phyloP scores from a whole-genome alignment of 2,329 filamentous ascomycete species.

The Sporothrix pallida region DNA sequence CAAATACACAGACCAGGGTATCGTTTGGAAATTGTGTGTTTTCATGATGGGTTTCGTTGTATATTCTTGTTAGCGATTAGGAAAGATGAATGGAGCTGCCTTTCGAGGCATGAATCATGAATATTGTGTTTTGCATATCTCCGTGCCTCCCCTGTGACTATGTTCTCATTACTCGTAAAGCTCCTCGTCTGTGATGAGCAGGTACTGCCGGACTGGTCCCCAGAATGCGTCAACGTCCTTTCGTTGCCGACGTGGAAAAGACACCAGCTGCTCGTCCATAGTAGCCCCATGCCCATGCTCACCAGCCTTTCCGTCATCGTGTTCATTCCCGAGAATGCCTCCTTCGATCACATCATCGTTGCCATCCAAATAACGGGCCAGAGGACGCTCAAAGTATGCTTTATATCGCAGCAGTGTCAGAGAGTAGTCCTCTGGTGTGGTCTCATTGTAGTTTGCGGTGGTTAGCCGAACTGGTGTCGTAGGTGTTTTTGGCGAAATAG shows the following conservation, averaged over 20 bases:
- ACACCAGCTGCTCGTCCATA: neutral
- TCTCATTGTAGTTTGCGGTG: neutral
- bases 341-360: neutral
- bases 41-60: conserved; percentile 5
- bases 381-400: conserved; percentile 17
- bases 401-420: conserved; percentile 21
- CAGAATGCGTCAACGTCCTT: conserved; percentile 28
- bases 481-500: neutral
- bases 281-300: too few species aligned
- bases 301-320: neutral
- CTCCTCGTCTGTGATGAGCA: conserved; percentile 32
- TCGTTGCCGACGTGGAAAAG: neutral
- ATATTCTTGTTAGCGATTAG: conserved; percentile 29
- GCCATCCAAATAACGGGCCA: conserved; percentile 3
- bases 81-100: conserved; percentile 23
- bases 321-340: neutral
- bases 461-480: neutral
- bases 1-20: conserved; percentile 1
- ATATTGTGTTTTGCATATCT: neutral
- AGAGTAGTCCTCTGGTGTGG: conserved; percentile 20
- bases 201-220: conserved; percentile 25
- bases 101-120: neutral
- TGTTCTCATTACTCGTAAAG: conserved; percentile 23
- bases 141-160: neutral
- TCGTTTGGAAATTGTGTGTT: conserved; percentile 5